Evolutionary conservation across 2,329 filamentous ascomycete genomes (phyloP), one percentile per base, ranked within the genome.

Genomic region (Botrytis tulipae): DNA sequence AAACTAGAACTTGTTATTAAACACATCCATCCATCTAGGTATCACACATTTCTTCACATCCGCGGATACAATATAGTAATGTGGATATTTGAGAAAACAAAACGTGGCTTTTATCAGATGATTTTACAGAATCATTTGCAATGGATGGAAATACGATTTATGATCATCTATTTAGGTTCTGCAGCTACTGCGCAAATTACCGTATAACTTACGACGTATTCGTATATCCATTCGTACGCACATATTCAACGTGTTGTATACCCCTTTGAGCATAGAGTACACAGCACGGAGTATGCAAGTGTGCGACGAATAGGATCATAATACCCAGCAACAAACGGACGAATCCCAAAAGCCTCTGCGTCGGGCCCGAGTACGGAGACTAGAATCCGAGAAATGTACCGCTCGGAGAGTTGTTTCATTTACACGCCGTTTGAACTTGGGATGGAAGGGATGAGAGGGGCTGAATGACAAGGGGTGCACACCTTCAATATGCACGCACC

Each of bases 311-410:
- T 7, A 22, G 6, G 12, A 48, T 57, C 14, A 18, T 18, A 8
- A 32, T 29, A 57, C 7, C 14, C 35, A 35, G 3, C 20, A 51
- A 37, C 22, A 67, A 51, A 37, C 32, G 44, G 48, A 37, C 63
- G 29, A 51, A 67, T 67, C 44, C 32, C 22, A n/a, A 37, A 20
- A n/a, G 46, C 25, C 25, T 67, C 65, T 25, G 32, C 46, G 29
- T 67, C 65, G 65, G 65, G 65, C 65, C 65, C 65, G 65, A 67
- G 68, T 70, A 61, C 54, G 68, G 40, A 70, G 32, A 46, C 54
- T 35, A 6, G 68, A 61, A 37, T 60, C 51, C 51, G 51, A 70
- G 25, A 18, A 18, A 44, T 16, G 32, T 32, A 25, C 14, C 54
- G 29, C 51, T 61, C 65, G 65, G 65, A 40, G 42, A 32, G 6